These are phyloP conservation scores for Leishmania major DNA, from an alignment of 208 protist genomes.

Conservation along the genomic window DNA sequence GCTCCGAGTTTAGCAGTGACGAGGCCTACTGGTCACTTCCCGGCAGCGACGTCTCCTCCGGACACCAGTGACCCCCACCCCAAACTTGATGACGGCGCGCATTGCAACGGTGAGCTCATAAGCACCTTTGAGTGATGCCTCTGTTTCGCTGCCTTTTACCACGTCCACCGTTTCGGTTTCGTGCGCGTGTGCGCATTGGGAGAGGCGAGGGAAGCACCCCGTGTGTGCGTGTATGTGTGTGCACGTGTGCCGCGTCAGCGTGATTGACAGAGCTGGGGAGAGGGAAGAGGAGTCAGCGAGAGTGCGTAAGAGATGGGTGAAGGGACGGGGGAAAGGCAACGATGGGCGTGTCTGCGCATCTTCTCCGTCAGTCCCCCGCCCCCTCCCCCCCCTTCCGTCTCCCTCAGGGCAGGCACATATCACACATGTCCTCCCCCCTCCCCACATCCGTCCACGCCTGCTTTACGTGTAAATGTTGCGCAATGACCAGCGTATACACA, in stretches of 20 bases:
- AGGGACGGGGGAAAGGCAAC: not conserved
- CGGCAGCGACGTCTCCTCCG: constrained; percentile 5
- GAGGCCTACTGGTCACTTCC: constrained; percentile 13
- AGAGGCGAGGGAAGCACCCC: not conserved
- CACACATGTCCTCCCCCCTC: not conserved
- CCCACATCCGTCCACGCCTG: not conserved
- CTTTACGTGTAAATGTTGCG: not conserved
- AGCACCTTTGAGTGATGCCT: not conserved
- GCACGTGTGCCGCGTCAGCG: not conserved
- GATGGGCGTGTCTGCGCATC: not conserved
- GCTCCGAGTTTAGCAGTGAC: constrained; percentile 21
- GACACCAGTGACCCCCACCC: not conserved
- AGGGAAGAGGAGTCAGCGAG: not conserved
- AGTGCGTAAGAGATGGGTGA: not conserved
- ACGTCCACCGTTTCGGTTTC: not conserved
- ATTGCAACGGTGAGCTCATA: not conserved
- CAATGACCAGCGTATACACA: not conserved
- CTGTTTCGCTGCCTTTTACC: not conserved
- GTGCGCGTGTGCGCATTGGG: not conserved
- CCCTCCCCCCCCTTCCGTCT: not conserved
- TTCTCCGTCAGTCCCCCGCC: not conserved
- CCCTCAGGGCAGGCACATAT: not conserved
- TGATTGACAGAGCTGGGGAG: not conserved
- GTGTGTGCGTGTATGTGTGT: not conserved
- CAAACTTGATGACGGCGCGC: not conserved